phyloP scores from a whole-genome alignment of 139 green algal genomes.

The Deuterostichococcus epilithicus region DNA sequence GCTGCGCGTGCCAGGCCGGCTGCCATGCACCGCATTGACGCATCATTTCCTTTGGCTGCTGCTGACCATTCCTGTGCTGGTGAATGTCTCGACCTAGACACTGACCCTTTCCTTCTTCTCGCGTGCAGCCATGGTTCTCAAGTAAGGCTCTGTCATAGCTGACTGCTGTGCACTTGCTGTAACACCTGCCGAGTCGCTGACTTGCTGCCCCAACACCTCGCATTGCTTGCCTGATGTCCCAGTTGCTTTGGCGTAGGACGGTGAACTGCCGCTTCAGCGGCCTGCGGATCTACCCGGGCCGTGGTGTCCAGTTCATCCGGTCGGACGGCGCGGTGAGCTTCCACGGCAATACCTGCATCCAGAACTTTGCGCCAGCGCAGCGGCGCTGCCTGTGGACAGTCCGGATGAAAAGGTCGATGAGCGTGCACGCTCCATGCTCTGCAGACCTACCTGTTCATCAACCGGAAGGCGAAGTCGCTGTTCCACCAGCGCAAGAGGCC shows the following conservation, averaged over 20 bases:
- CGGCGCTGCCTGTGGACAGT: neutral
- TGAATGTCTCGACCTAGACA: no score
- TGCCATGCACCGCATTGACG: no score
- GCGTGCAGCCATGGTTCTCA: constrained; percentile 33
- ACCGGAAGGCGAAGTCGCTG: constrained; percentile 88
- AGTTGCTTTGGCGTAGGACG: constrained; percentile 65
- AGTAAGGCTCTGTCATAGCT: constrained; percentile 2
- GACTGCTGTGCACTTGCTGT: neutral
- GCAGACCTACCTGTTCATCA: constrained; percentile 94
- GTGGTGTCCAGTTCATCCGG: constrained; percentile 87
- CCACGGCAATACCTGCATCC: neutral
- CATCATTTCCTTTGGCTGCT: no score
- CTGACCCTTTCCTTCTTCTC: neutral
- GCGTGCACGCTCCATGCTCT: neutral
- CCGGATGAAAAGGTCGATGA: no score
- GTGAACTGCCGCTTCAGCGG: constrained; percentile 96
- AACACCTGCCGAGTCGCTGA: no score
- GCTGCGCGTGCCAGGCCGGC: no score
- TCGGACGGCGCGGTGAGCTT: constrained; percentile 78
- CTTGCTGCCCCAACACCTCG: neutral
- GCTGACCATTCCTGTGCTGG: no score
- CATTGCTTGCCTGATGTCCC: no score
- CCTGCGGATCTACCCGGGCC: constrained; percentile 95
- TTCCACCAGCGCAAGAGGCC: constrained; percentile 89
- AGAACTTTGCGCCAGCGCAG: neutral